Evolutionary conservation across 2,329 filamentous ascomycete species (phyloP).

Genomic region (Diaporthe sp.): DNA sequence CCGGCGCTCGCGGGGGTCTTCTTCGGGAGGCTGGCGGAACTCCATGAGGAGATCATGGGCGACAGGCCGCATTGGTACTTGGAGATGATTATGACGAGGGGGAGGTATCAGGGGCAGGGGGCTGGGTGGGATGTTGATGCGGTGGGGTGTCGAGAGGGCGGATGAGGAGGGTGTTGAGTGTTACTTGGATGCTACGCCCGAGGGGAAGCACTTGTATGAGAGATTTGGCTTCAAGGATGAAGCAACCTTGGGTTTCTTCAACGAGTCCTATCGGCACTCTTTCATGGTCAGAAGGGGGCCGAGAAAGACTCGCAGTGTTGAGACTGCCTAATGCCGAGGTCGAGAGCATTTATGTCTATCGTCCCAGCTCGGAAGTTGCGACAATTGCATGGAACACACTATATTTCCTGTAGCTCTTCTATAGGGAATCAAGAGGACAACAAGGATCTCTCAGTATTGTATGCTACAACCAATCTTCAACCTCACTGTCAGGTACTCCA

Average conservation of each 20-base stretch:
- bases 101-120: conserved; percentile 61
- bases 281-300: conserved; percentile 53
- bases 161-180: conserved; percentile 59
- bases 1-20: conserved; percentile 54
- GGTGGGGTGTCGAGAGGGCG: conserved; percentile 62
- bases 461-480: neutral
- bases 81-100: conserved; percentile 61
- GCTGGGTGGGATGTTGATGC: conserved; percentile 59
- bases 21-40: conserved; percentile 54
- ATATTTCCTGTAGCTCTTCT: too few relatives aligned
- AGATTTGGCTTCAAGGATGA: conserved; percentile 60
- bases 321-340: too few relatives aligned
- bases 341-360: neutral
- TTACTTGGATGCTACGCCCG: conserved; percentile 66
- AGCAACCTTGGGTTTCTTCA: conserved; percentile 54
- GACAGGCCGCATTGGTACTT: conserved; percentile 63
- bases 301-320: too few relatives aligned
- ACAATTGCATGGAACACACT: neutral
- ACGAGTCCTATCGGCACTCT: conserved; percentile 50
- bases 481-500: neutral
- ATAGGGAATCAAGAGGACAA: accelerated
- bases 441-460: neutral
- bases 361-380: too few relatives aligned
- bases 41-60: conserved; percentile 56
- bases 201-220: conserved; percentile 62